Conservation (phyloP, 2,329 filamentous ascomycete genomes). For the Calonectria hongkongensis region DNA sequence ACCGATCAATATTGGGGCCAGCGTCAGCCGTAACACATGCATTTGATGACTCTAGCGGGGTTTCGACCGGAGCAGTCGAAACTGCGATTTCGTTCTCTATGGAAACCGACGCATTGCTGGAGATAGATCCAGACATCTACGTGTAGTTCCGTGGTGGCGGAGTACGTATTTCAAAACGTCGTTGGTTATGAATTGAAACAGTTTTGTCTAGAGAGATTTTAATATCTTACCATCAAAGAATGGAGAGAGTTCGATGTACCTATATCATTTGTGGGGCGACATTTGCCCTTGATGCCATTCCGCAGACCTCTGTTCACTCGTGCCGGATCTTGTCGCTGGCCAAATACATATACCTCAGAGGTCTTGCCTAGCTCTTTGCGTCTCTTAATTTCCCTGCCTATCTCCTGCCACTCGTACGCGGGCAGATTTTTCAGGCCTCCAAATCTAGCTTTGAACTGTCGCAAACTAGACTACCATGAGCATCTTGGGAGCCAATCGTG, state of each 20-base stretch:
- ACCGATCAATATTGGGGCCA: neutral
- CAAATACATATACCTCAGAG: slow-evolving; percentile 13
- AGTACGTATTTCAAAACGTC: slow-evolving; percentile 27
- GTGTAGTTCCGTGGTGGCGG: neutral
- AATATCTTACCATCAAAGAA: neutral
- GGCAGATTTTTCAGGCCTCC: slow-evolving; percentile 11
- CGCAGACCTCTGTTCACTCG: slow-evolving; percentile 11
- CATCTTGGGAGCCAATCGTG: neutral
- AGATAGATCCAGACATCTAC: fast-evolving
- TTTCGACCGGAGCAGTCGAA: neutral
- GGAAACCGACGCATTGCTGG: neutral
- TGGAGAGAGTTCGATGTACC: neutral
- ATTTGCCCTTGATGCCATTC: neutral
- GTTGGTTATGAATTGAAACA: neutral
- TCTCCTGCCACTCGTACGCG: slow-evolving; percentile 12
- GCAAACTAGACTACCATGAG: too few relatives aligned
- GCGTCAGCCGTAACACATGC: neutral
- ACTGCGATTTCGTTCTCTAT: neutral
- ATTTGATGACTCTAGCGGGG: neutral
- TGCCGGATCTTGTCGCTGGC: slow-evolving; percentile 1
- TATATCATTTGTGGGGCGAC: neutral
- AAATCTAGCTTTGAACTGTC: slow-evolving; percentile 22
- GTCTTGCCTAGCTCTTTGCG: slow-evolving; percentile 13
- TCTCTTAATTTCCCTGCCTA: neutral
- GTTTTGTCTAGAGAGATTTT: neutral